Evolutionary conservation across 2,329 filamentous ascomycete species (phyloP).

Genomic region (Pseudopithomyces chartarum): DNA sequence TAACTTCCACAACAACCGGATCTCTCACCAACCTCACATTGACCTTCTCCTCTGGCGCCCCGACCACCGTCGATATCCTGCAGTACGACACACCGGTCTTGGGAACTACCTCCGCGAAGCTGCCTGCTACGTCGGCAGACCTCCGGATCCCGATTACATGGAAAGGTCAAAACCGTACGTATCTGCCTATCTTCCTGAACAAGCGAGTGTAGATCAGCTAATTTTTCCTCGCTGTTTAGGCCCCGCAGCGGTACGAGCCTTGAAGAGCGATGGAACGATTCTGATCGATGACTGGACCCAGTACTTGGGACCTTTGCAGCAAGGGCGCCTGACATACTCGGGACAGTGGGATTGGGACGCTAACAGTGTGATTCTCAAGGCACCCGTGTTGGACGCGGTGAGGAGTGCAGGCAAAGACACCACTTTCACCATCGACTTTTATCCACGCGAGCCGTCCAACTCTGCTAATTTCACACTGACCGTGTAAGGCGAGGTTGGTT

Average conservation of each 20-base stretch:
- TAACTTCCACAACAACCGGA: slow-evolving; percentile 47
- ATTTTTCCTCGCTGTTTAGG: not conserved
- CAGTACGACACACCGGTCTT: slow-evolving; percentile 58
- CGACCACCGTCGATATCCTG: slow-evolving; percentile 55
- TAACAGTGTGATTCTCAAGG: slow-evolving; percentile 53
- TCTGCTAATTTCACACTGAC: slow-evolving; percentile 55
- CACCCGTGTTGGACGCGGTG: slow-evolving; percentile 53
- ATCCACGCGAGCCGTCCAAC: slow-evolving; percentile 57
- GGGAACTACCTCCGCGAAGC: slow-evolving; percentile 28
- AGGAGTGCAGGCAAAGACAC: slow-evolving; percentile 51
- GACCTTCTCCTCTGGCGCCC: slow-evolving; percentile 57
- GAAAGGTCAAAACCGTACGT: slow-evolving; percentile 52
- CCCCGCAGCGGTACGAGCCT: slow-evolving; percentile 59
- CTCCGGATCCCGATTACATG: slow-evolving; percentile 59
- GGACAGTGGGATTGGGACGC: slow-evolving; percentile 59
- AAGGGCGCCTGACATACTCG: slow-evolving; percentile 53
- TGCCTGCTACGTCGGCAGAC: slow-evolving; percentile 45
- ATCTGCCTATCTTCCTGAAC: not conserved
- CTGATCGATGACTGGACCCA: slow-evolving; percentile 63
- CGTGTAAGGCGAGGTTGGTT: slow-evolving; percentile 26
- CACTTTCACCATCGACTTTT: slow-evolving; percentile 62
- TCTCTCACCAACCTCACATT: slow-evolving; percentile 53
- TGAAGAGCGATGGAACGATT: slow-evolving; percentile 54
- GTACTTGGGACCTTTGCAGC: slow-evolving; percentile 58
- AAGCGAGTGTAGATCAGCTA: not conserved